A percentile compares a stretch with the other conserved stretches of the same genome.
Evolutionary conservation across 176 grass and related monocot species (phyloP).

Genomic region (Bolboschoenus planiculmis): DNA sequence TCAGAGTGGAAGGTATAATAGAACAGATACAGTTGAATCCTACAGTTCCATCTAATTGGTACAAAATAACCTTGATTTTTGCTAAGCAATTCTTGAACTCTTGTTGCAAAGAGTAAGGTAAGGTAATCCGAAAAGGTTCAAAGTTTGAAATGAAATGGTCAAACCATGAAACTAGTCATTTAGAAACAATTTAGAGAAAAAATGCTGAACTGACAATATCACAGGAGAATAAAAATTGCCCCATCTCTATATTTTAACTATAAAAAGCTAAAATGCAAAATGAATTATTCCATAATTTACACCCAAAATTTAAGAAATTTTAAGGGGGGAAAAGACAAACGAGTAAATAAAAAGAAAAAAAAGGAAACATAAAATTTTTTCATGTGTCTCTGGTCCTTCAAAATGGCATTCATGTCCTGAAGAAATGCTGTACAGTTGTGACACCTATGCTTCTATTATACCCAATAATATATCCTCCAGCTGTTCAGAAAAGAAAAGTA

Average conservation of each 20-base stretch:
- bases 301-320: conserved; percentile 27
- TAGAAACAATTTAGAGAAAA: background rate
- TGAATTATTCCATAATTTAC: conserved; percentile 13
- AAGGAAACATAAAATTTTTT: conserved; percentile 1
- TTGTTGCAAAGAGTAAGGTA: background rate
- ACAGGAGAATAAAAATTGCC: background rate
- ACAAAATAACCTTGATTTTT: background rate
- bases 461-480: conserved; percentile 18
- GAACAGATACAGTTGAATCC: background rate
- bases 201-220: conserved; percentile 3
- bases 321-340: background rate
- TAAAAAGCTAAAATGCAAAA: conserved; percentile 19
- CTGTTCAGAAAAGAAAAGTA: conserved; percentile 11
- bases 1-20: background rate
- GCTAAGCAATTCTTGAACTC: conserved; percentile 29
- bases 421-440: conserved; percentile 52
- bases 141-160: background rate
- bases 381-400: conserved; percentile 17
- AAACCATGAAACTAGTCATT: conserved; percentile 12
- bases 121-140: background rate
- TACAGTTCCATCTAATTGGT: background rate
- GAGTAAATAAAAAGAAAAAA: conserved; percentile 1
- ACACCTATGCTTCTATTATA: conserved; percentile 18
- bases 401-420: conserved; percentile 18
- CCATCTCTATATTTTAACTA: conserved; percentile 1